Base-by-base conservation (phyloP, 345 rosid genomes). In the Lepidium aucheri region DNA sequence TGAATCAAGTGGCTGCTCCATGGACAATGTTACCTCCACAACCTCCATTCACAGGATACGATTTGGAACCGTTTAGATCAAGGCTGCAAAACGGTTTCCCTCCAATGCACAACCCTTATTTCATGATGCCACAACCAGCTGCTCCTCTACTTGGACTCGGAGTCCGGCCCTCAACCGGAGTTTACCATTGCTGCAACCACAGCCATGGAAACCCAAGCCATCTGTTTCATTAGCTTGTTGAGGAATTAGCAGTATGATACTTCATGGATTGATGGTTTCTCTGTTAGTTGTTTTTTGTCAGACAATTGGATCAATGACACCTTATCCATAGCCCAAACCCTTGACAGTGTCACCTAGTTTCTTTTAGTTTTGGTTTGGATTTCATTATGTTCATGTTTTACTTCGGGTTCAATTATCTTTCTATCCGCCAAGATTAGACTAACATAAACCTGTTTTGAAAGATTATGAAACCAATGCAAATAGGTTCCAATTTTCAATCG, bases 401-500 rank as follows among this genome's bases (percentile, higher is more conserved):
- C 33, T 42, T 26, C 7, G 15, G 36, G 16, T 9, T 15, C 5
- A 12, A 16, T 16, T 41, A 34, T 45, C 50, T 17, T 45, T 45
- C 50, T 45, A 17, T n/a, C n/a, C n/a, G 35, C 59, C 32, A 36
- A 18, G 15, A 36, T 55, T 18, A 38, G 18, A 38, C 7, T 12
- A 6, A 36, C 26, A 42, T 38, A 28, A 60, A 60, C 39, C 51
- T 10, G 15, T 9, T 60, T 43, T 42, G 11, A 30, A 60, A 57
- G 18, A 8, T 20, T 20, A 20, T 20, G 32, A 9, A 40, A 38
- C 50, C 57, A 35, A 14, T 45, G 30, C 51, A 63, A 36, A 46
- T 39, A 71, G 17, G 36, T 72, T 72, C 32, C 44, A 55, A 71
- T 57, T 68, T 17, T 40, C 22, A 49, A 14, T 36, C 9, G 36